Evolutionary conservation across 371 early-diverging fungal genomes (phyloP).

Genomic region (Parasitella parasitica): DNA sequence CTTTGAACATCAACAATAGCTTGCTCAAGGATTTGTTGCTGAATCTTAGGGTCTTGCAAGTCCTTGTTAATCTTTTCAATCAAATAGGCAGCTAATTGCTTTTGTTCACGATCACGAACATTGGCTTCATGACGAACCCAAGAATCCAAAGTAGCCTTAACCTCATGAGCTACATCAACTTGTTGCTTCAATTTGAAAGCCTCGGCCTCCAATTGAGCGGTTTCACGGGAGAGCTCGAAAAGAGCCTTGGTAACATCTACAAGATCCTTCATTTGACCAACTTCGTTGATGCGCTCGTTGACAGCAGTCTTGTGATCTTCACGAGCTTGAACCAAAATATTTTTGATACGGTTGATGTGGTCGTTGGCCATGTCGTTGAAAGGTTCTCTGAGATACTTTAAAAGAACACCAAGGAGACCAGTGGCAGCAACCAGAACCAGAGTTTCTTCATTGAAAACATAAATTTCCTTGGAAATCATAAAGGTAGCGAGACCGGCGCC

Average conservation of each 20-base stretch:
- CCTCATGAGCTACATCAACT: conserved; percentile 79
- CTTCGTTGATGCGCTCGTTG: conserved; percentile 83
- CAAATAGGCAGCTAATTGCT: conserved; percentile 81
- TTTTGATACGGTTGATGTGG: conserved; percentile 76
- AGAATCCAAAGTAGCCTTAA: conserved; percentile 88
- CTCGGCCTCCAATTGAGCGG: conserved; percentile 90
- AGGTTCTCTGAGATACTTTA: conserved; percentile 82
- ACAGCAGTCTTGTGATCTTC: conserved; percentile 91
- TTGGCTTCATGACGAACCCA: conserved; percentile 96
- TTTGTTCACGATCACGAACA: conserved; percentile 93
- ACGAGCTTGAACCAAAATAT: conserved; percentile 82
- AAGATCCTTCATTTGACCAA: conserved; percentile 90
- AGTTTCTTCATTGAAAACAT: conserved; percentile 93
- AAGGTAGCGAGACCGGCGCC: conserved; percentile 84
- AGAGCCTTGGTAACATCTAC: conserved; percentile 92
- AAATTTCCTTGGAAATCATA: conserved; percentile 94
- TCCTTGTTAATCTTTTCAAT: conserved; percentile 83
- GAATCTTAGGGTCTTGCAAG: conserved; percentile 78
- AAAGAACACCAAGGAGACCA: conserved; percentile 76
- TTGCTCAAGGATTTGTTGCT: conserved; percentile 60
- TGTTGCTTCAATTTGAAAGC: conserved; percentile 93
- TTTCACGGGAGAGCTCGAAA: conserved; percentile 93
- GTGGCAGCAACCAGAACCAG: conserved; percentile 75
- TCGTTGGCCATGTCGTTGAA: conserved; percentile 86
- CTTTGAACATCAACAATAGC: conserved; percentile 55